Evolutionary conservation across 306 rosid genomes (phyloP).

Genomic region (Glycine tomentella): DNA sequence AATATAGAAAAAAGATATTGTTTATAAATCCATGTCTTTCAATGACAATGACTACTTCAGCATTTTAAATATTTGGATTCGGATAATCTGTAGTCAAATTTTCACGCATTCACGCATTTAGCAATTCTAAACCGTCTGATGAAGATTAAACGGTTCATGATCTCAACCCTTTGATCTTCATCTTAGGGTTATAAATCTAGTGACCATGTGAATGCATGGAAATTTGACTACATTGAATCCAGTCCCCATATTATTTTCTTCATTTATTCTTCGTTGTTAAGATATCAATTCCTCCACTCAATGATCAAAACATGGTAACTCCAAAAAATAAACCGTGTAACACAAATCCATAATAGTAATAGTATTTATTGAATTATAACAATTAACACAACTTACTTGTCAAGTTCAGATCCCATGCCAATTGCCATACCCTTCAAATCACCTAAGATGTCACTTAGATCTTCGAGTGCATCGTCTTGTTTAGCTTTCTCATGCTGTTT

Average conservation of each 20-base stretch:
- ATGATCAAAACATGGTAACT: too few relatives aligned
- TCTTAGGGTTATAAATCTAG: too few relatives aligned
- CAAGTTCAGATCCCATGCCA: conserved; percentile 86
- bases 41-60: neutral
- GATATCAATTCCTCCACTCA: neutral
- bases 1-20: neutral
- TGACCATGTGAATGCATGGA: too few relatives aligned
- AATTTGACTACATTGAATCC: too few relatives aligned
- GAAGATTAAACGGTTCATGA: too few relatives aligned
- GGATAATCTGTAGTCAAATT: too few relatives aligned
- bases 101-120: too few relatives aligned
- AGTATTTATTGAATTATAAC: neutral
- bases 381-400: conserved; percentile 55
- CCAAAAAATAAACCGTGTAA: neutral
- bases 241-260: too few relatives aligned
- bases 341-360: neutral
- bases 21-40: neutral
- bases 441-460: conserved; percentile 83
- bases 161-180: too few relatives aligned
- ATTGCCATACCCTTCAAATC: conserved; percentile 95
- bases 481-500: conserved; percentile 76
- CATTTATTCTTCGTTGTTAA: neutral
- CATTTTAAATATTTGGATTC: too few relatives aligned
- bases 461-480: conserved; percentile 89
- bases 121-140: too few relatives aligned